phyloP scores from a whole-genome alignment of 2,329 filamentous ascomycete genomes.

The Alternaria triticimaculans region DNA sequence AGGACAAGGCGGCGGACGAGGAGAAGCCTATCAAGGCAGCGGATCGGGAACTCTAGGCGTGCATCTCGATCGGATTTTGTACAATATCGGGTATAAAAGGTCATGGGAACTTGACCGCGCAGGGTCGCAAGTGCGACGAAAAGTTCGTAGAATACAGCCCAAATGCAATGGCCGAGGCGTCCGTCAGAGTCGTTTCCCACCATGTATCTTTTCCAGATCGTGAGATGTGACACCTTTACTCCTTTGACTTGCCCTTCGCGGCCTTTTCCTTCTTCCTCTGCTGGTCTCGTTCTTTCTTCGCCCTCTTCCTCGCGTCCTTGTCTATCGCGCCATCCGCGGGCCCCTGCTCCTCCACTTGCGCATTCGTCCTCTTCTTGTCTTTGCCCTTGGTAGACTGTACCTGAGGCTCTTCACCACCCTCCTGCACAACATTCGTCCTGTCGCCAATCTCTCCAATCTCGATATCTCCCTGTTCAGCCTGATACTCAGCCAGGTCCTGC shows the following conservation, averaged over 20 bases:
- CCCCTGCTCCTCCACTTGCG: slow-evolving; percentile 15
- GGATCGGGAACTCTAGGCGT: slow-evolving; percentile 75
- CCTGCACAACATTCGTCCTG: slow-evolving; percentile 38
- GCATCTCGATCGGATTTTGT: not conserved
- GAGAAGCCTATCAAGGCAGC: slow-evolving; percentile 71
- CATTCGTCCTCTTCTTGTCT: slow-evolving; percentile 41
- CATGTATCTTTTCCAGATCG: not conserved
- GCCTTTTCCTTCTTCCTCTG: slow-evolving; percentile 51
- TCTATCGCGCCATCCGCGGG: slow-evolving; percentile 42
- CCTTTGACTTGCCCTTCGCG: slow-evolving; percentile 33
- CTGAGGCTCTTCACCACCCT: slow-evolving; percentile 37
- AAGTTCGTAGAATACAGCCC: slow-evolving; percentile 9
- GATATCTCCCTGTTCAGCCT: slow-evolving; percentile 48
- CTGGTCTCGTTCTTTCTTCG: slow-evolving; percentile 62
- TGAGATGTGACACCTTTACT: slow-evolving; percentile 13
- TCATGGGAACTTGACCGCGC: slow-evolving; percentile 2
- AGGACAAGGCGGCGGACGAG: slow-evolving; percentile 59
- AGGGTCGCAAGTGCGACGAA: not conserved
- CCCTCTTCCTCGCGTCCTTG: slow-evolving; percentile 61
- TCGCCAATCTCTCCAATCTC: slow-evolving; percentile 52
- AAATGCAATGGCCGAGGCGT: not conserved
- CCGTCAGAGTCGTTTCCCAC: not conserved
- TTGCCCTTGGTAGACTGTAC: slow-evolving; percentile 30
- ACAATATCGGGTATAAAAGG: slow-evolving; percentile 1
- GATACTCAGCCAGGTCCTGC: slow-evolving; percentile 55